Evolutionary conservation across 1,139 yeast genomes (phyloP), one percentile per base, ranked within the genome.

Genomic region (Geotrichum bryndzae): DNA sequence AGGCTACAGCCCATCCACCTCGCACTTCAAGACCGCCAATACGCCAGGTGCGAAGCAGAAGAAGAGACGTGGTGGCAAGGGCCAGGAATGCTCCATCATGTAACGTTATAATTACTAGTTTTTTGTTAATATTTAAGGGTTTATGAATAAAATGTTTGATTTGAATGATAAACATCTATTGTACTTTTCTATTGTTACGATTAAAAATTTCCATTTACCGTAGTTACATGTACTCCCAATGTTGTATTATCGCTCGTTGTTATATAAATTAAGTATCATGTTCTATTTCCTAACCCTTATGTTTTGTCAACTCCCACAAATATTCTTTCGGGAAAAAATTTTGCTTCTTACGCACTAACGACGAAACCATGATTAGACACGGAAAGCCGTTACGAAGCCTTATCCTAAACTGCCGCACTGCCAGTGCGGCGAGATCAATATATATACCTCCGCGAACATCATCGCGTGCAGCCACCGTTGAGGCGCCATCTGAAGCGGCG

Each of bases 11-110:
- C 62, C 64, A 13, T 7, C 54, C 13, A 56, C 53, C 18, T 63
- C 72, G 73, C 65, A 79, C 69, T 23, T 69, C 69, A 54, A 78
- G 65, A 62, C 77, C 72, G 45, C 77, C 72, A 23, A 74, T 66
- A 57, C 74, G 69, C 56, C 70, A 67, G 58, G 77, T 69, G 62
- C 80, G 50, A 60, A 56, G 8, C 45, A 59, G 50, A 66, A 62
- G 61, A 65, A 61, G 57, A 54, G 65, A 58, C 58, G 64, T 53
- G 64, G 63, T 13, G 64, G 64, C 51, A 66, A 67, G 59, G 66
- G 64, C 53, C 68, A 67, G 52, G 68, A 67, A 38, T 67, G 69
- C 56, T 45, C 63, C 7, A 62, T 67, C 50, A 66, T 66, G 65
- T 67, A 83, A 71, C 23, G 22, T 15, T 41, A 23, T 41, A 41